Base-by-base conservation (phyloP, 768 basidiomycete species). In the Tephrocybe sp. region DNA sequence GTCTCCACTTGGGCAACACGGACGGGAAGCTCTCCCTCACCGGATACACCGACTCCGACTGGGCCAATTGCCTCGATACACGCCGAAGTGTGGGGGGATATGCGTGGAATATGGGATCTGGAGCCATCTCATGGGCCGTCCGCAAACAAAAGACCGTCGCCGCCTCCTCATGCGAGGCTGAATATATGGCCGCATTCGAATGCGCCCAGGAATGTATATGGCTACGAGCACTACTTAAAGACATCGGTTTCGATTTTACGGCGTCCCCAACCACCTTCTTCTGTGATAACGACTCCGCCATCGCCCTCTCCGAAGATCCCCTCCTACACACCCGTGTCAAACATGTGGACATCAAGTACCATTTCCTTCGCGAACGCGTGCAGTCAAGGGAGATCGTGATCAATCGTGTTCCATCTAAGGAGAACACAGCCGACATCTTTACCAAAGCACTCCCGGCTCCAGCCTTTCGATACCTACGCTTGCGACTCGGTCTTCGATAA, bases 251-350 rank as follows among this genome's bases (percentile, higher is more conserved):
- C n/a, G 41, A 29, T n/a, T 50, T 24, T 42, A 44, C 30, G 4
- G 18, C 3, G 5, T 29, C n/a, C 4, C 34, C 42, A 9, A 67
- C 34, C 45, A 25, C 37, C 12, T n/a, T 53, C 29, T 49, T 2
- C 38, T 50, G 55, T 31, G 66, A 76, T 52, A 76, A 74, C 50
- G 53, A 62, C 13, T 64, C 64, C 0, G 58, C 70, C 0, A 69
- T 68, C n/a, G 49, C 47, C 1, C 56, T 73, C 2, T 50, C 66
- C 0, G 53, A 61, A 2, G 69, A 75, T 40, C 61, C 68, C 2
- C 24, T 41, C 21, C 39, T 41, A 10, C 39, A 41, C 24, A n/a
- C 39, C 10, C 7, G 24, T 23, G 39, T 41, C 11, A 41, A 41
- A 21, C 39, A 41, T 11, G 11, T 41, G 19, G 19, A 41, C 11